Base-by-base conservation (phyloP, 768 basidiomycete genomes). In the Suillus cothurnatus region DNA sequence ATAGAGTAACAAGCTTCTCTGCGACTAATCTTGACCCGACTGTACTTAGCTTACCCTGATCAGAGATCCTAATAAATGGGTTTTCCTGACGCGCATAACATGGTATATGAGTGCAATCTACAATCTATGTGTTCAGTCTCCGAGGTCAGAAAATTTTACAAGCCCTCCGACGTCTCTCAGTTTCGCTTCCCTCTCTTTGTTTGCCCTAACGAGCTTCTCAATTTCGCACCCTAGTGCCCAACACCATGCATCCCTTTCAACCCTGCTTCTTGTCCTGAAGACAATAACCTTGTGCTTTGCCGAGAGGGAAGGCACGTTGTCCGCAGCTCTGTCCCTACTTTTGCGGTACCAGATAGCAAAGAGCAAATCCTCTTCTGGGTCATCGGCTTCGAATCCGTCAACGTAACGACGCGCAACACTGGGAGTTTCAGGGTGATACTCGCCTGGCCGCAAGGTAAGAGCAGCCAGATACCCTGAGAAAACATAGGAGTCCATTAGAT, bases 191-290 rank as follows among this genome's bases (percentile, higher is more conserved):
- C 93, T 81, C 23, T 84, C 85, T 66, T 73, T 79, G 70, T 88
- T 86, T 11, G 78, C 77, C 71, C 93, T 81, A 45, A 86, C 86
- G 17, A 91, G 78, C 73, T 88, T 88, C 77, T 98, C 95, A 67
- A 97, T 94, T 79, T 97, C 94, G 53, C 85, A 86, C 66, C 93
- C 95, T 69, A 99, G 78, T 1, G 93, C 94, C 91, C 93, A 97
- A 70, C 94, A 94, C 96, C 96, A 98, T 34, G 90, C 84, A 75
- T 99, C 95, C 34, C 96, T 81, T 76, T 99, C 97, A 43, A 98
- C 80, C 78, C 89, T 88, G 72, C 88, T 94, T 73, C 95, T 82
- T 61, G 91, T 88, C 67, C 88, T 84, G 69, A 91, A 90, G 2
- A 95, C 83, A 19, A 84, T 70, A 63, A 88, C 69, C 73, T 89